phyloP scores from a whole-genome alignment of 2,329 filamentous ascomycete genomes.

The Fusarium anguioides region DNA sequence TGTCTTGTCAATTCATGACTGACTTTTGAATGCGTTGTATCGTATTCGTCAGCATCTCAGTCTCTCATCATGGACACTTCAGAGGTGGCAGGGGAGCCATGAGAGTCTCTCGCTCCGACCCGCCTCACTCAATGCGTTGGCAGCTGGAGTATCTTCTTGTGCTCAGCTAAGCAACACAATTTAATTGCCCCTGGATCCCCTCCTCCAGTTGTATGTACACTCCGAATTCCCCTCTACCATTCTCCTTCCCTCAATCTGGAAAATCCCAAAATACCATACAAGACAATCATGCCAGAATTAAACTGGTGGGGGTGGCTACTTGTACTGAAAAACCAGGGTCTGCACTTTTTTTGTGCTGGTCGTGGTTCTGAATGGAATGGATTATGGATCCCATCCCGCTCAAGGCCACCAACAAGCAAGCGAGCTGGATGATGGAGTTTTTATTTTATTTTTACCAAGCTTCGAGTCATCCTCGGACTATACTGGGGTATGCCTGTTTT shows the following conservation, averaged over 20 bases:
- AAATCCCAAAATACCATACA: conserved; percentile 6
- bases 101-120: conserved; percentile 30
- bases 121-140: conserved; percentile 31
- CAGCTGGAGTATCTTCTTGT: conserved; percentile 7
- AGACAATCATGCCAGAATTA: conserved; percentile 26
- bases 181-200: background rate
- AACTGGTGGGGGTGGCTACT: conserved; percentile 30
- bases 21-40: conserved; percentile 10
- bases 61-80: conserved; percentile 15
- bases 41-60: conserved; percentile 30
- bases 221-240: conserved; percentile 1
- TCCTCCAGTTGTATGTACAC: no score
- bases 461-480: conserved; percentile 12
- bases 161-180: conserved; percentile 11
- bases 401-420: conserved; percentile 34
- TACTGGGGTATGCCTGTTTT: conserved; percentile 38
- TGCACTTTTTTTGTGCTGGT: conserved; percentile 26
- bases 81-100: conserved; percentile 30
- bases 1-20: background rate
- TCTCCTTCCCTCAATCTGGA: conserved; percentile 1
- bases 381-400: conserved; percentile 21
- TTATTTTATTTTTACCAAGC: conserved; percentile 30
- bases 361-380: conserved; percentile 25
- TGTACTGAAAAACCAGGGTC: conserved; percentile 19
- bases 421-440: conserved; percentile 33